Evolutionary conservation across 163 green algal genomes (phyloP), one percentile per base, ranked within the genome.

Genomic region (Chloromonas sp.): DNA sequence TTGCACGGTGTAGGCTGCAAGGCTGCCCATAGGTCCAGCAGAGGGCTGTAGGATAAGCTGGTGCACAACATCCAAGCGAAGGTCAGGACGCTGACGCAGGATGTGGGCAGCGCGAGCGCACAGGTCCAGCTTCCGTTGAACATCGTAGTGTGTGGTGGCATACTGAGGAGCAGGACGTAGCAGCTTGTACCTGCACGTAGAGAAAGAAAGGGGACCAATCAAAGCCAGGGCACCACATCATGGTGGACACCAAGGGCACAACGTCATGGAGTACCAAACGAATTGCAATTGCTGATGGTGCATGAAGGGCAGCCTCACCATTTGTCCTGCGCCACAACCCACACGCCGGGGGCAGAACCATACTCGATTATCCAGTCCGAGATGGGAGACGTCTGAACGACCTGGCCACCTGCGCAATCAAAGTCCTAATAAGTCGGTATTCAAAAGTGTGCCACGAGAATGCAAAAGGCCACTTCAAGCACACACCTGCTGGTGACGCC

Each of bases 361-460:
- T 92, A 92, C 15, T 94, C 84, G 15, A 96, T 86, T 2, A 85
- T 83, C 93, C 93, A 96, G 76, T 95, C 91, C 15, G 89, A 14
- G 0, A 95, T 61, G 0, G 84, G 70, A 0, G 60, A 58, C 70
- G 83, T 14, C 66, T 85, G 61, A 58, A 85, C 60, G 60, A 83
- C 60, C 2, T 82, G 3, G 71, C 82, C 71, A 36, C 36, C 36
- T 36, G 36, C 36, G 36, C 36, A 36, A 36, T 36, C 36, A 36
- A 36, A 36, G 36, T 36, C 36, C 36, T 36, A 36, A 36, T 36
- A 36, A 36, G 36, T 36, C 36, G 36, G 36, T 36, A 36, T 36
- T 36, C 36, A 36, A 36, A 36, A 36, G 36, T 36, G 36, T 36
- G 36, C 36, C 36, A 36, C 36, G 36, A 36, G 36, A 36, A 36